These are phyloP conservation scores for Gypsophila paniculata DNA, from an alignment of 179 eudicot species.

Conservation along the genomic window DNA sequence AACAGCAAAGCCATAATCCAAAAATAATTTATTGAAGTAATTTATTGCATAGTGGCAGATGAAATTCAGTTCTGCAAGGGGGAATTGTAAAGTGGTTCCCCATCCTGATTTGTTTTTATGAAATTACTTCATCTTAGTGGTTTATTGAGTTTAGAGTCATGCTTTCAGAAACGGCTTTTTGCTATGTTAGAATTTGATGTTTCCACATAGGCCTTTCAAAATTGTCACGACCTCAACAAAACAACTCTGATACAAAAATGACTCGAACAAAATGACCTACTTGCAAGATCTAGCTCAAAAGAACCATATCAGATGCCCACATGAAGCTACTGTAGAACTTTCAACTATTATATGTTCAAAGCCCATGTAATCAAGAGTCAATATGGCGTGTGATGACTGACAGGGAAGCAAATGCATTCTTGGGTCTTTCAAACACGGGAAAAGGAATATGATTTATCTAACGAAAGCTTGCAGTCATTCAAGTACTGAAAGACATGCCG, in stretches of 20 bases:
- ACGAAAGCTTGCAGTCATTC: slow-evolving; percentile 34
- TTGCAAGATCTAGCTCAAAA: background rate
- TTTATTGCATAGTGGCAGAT: too few relatives aligned
- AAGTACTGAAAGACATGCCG: slow-evolving; percentile 27
- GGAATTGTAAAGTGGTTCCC: background rate
- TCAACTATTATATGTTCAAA: slow-evolving; percentile 9
- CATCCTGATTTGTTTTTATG: background rate
- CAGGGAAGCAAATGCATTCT: slow-evolving; percentile 64
- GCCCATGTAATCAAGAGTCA: slow-evolving; percentile 5
- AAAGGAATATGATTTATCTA: slow-evolving; percentile 30
- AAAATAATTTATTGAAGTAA: background rate
- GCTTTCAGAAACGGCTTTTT: background rate
- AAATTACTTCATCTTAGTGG: too few relatives aligned
- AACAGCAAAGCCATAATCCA: background rate
- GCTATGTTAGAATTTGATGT: background rate
- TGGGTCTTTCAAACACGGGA: slow-evolving; percentile 46
- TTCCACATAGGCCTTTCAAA: background rate
- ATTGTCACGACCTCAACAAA: too few relatives aligned
- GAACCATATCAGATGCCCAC: background rate
- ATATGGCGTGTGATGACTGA: slow-evolving; percentile 34
- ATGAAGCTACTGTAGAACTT: background rate
- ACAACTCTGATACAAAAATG: too few relatives aligned
- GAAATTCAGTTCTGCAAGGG: too few relatives aligned
- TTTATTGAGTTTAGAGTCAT: background rate
- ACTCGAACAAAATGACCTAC: too few relatives aligned